Evolutionary conservation across 176 grass and related monocot species (phyloP).

Genomic region (Rhynchospora pubera): DNA sequence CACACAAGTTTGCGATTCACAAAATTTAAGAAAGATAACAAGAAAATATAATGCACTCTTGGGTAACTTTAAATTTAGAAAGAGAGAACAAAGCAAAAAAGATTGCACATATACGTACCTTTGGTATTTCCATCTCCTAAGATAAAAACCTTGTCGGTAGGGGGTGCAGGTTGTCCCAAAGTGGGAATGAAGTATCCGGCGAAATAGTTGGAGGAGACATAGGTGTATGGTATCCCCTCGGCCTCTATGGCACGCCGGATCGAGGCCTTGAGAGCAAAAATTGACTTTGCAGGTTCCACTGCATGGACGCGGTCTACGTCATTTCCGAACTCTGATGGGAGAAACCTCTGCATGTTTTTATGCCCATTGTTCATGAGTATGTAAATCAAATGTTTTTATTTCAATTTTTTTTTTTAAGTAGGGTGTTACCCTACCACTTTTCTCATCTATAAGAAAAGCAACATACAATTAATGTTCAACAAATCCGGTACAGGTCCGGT

Average conservation of each 20-base stretch:
- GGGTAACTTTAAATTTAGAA: no score
- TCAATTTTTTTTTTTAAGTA: no score
- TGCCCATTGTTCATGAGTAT: no score
- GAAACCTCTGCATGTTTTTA: constrained; percentile 33
- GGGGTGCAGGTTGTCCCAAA: constrained; percentile 23
- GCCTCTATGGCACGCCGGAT: constrained; percentile 48
- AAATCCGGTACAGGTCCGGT: no score
- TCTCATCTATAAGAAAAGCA: no score
- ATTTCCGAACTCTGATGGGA: constrained; percentile 50
- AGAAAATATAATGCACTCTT: no score
- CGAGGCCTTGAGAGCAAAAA: constrained; percentile 24
- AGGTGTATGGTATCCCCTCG: constrained; percentile 39
- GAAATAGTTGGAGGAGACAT: constrained; percentile 24
- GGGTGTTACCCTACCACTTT: no score
- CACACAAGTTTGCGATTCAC: background rate
- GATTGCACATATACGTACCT: no score
- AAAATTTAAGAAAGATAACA: background rate
- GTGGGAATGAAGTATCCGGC: constrained; percentile 30
- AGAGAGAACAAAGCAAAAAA: no score
- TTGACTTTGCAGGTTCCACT: constrained; percentile 39
- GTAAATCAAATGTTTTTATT: no score
- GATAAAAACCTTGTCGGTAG: constrained; percentile 33
- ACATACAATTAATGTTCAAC: no score
- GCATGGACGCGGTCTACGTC: constrained; percentile 33
- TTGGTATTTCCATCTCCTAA: constrained; percentile 41